Percentiles rank a stretch among this genome's conserved stretches.
Evolutionary conservation across 345 rosid species (phyloP).

Genomic region (Odontarrhena argentea): DNA sequence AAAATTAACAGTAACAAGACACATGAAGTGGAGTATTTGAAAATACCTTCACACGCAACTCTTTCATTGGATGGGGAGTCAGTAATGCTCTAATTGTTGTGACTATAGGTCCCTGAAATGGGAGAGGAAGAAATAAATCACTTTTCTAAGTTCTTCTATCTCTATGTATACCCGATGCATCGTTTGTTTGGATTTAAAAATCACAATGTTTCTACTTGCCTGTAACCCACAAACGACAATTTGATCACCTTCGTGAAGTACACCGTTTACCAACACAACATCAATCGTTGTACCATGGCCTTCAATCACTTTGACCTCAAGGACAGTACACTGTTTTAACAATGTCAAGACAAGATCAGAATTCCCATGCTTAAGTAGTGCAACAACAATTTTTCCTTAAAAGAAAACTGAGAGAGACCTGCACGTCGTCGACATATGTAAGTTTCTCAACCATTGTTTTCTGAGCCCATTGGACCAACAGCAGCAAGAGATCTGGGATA

Average conservation of each 20-base stretch:
- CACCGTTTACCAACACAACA: constrained; percentile 89
- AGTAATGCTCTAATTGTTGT: constrained; percentile 82
- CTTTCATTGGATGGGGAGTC: constrained; percentile 99
- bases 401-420: constrained; percentile 48
- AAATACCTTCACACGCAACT: constrained; percentile 85
- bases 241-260: constrained; percentile 91
- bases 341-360: constrained; percentile 39
- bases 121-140: constrained; percentile 31
- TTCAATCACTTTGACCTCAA: constrained; percentile 96
- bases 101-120: constrained; percentile 80
- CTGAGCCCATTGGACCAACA: constrained; percentile 89
- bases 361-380: constrained; percentile 26
- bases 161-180: constrained; percentile 7
- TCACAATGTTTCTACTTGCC: constrained; percentile 51
- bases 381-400: constrained; percentile 2
- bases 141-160: constrained; percentile 1
- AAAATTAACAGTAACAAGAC: constrained; percentile 14
- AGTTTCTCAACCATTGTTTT: constrained; percentile 95
- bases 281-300: constrained; percentile 96
- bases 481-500: constrained; percentile 79
- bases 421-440: constrained; percentile 74
- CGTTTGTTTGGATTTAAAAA: constrained; percentile 2
- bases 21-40: constrained; percentile 9
- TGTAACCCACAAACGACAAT: constrained; percentile 95
- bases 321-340: constrained; percentile 78